Evolutionary conservation across 2,329 filamentous ascomycete genomes (phyloP).

Genomic region (Arthrobotrys sphaeroides): DNA sequence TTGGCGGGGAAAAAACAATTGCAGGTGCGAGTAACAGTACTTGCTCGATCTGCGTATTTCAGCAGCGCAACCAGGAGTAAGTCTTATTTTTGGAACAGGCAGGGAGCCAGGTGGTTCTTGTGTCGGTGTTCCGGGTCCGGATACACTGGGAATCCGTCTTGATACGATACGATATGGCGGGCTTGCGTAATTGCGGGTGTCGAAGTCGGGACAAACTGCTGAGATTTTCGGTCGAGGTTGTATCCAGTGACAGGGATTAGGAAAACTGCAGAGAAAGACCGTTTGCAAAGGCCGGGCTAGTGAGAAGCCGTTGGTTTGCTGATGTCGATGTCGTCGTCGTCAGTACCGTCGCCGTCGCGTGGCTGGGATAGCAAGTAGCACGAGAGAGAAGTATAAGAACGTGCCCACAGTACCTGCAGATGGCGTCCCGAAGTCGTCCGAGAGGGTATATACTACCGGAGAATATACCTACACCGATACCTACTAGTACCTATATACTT

Average conservation of each 20-base stretch:
- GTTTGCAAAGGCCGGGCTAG: neutral
- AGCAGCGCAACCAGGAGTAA: conserved; percentile 20
- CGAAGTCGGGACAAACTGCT: conserved; percentile 11
- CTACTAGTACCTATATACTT: neutral
- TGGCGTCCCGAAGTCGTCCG: neutral
- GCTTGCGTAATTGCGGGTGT: conserved; percentile 25
- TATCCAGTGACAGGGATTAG: conserved; percentile 31
- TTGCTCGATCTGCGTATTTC: conserved; percentile 51
- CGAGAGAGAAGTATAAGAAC: neutral
- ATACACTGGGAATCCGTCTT: conserved; percentile 29
- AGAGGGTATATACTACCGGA: conserved; percentile 4
- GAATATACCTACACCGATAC: neutral
- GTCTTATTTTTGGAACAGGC: conserved; percentile 48
- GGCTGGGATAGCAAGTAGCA: neutral
- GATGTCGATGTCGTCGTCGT: neutral
- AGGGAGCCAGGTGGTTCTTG: neutral
- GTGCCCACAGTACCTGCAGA: neutral
- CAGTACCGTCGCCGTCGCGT: conserved; percentile 26
- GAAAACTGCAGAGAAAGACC: neutral
- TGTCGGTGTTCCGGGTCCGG: conserved; percentile 44
- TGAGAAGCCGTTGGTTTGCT: neutral
- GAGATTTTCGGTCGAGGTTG: conserved; percentile 20
- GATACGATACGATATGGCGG: conserved; percentile 2
- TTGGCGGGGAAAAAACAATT: conserved; percentile 10
- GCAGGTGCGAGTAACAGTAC: too few species aligned